Evolutionary conservation across 148 eudicot species (phyloP), one percentile per base, ranked within the genome.

Genomic region (Nepenthes mirabilis): DNA sequence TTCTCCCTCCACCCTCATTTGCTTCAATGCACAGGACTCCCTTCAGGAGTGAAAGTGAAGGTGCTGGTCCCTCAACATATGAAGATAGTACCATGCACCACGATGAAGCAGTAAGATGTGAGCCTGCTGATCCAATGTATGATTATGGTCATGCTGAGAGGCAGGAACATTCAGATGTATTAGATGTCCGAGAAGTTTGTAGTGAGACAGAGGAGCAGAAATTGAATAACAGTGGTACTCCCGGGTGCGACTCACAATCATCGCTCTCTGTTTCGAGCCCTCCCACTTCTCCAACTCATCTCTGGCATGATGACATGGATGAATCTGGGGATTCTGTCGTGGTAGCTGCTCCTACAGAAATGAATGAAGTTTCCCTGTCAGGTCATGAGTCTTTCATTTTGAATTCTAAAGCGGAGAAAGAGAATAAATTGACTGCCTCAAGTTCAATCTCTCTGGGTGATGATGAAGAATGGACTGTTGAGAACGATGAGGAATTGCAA

Each of bases 231-330:
- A 73, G 64, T 57, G 68, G 65, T 58, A 66, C 70, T 14, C 72
- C 77, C 33, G 78, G 94, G 64, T 78, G 86, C 76, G 97, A 86
- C 50, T 89, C 97, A 43, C 95, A 87, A 45, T 91, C 97, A 53
- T 85, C 97, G 36, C 83, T 91, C 60, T 87, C 86, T 64, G 95
- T 91, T 69, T 82, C 97, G 56, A 91, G 95, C 62, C 95, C 97
- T 47, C 97, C 97, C 65, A 77, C 59, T 62, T 87, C 97, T 61
- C 89, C 95, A 37, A 79, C 87, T 68, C 97, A 83, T 61, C 77
- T 85, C 37, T 91, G 95, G 54, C 90, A 85, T 71, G 99, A 83
- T 74, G 99, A 93, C 67, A 70, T 89, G 77, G 95, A 91, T 69
- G 96, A 82, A 67, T 77, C 89, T 57, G 91, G 82, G 64, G 88